phyloP scores from a whole-genome alignment of 352 stramenopile genomes.

The Phytopythium vexans region DNA sequence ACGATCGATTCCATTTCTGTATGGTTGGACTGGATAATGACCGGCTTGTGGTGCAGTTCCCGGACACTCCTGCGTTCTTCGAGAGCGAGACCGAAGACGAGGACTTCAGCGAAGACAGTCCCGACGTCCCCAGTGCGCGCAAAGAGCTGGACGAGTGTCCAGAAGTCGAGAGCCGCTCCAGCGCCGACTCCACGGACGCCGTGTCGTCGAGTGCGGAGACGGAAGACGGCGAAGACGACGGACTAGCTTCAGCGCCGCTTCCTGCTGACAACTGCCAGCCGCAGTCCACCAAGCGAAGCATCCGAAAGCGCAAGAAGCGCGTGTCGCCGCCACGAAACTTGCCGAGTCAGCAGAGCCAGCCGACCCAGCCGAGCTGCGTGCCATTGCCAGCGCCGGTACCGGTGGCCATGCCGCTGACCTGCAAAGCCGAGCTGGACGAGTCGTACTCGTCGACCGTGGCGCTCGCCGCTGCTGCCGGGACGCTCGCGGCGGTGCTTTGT shows the following conservation, averaged over 20 bases:
- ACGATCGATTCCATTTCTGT: constrained; percentile 9
- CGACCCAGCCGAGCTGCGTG: constrained; percentile 1
- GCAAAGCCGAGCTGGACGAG: constrained; percentile 7
- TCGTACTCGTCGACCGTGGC: constrained; percentile 35
- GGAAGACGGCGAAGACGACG: constrained; percentile 5
- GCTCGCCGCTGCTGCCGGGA: constrained; percentile 54
- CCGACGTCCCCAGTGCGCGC: background rate
- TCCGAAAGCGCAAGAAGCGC: constrained; percentile 40
- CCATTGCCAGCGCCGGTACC: constrained; percentile 6
- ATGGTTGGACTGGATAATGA: background rate
- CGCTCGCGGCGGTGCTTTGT: constrained; percentile 53
- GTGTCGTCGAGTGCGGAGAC: background rate
- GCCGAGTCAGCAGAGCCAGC: no score
- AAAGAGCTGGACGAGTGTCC: constrained; percentile 4
- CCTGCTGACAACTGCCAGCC: background rate
- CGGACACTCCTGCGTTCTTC: constrained; percentile 24
- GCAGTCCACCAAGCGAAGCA: constrained; percentile 4
- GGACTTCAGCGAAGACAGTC: constrained; percentile 35
- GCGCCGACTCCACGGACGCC: no score
- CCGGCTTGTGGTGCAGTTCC: constrained; percentile 11
- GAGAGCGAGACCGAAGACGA: constrained; percentile 65
- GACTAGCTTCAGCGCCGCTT: background rate
- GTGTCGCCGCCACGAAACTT: constrained; percentile 1
- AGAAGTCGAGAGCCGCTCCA: no score
- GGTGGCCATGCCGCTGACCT: background rate